phyloP scores from a whole-genome alignment of 1,284 basidiomycete genomes.

The Gomphus bonarii region DNA sequence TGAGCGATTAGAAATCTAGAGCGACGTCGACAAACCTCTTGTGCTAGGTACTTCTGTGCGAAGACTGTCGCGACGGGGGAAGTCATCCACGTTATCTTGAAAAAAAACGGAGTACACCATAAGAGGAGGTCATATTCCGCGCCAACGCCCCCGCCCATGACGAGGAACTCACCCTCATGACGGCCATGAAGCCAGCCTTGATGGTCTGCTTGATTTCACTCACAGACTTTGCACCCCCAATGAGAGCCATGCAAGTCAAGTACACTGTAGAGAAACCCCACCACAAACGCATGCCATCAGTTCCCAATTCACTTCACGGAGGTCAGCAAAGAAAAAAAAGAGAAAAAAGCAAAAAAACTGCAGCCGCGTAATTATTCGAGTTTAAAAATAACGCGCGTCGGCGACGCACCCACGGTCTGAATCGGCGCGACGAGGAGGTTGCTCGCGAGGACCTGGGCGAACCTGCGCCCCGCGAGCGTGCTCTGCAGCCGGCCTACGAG shows the following conservation, averaged over 20 bases:
- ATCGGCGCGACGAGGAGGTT: slow-evolving; percentile 75
- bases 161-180: slow-evolving; percentile 52
- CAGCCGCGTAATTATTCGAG: background rate
- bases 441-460: slow-evolving; percentile 69
- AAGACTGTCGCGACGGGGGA: slow-evolving; percentile 61
- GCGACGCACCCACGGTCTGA: slow-evolving; percentile 52
- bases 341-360: background rate
- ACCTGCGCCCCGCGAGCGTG: slow-evolving; percentile 61
- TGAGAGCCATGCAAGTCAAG: slow-evolving; percentile 73
- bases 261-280: slow-evolving; percentile 27
- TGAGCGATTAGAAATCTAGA: background rate
- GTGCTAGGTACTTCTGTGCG: slow-evolving; percentile 67
- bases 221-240: slow-evolving; percentile 67
- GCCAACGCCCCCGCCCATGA: background rate
- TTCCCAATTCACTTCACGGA: background rate
- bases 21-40: slow-evolving; percentile 35
- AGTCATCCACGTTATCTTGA: slow-evolving; percentile 59
- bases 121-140: background rate
- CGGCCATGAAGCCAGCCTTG: slow-evolving; percentile 63
- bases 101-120: background rate
- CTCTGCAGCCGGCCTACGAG: slow-evolving; percentile 66
- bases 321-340: no score
- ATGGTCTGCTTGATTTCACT: slow-evolving; percentile 63
- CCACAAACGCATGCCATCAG: background rate
- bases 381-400: background rate